Conservation (phyloP, 805 yeast genomes). For the Phaffomyces antillensis region DNA sequence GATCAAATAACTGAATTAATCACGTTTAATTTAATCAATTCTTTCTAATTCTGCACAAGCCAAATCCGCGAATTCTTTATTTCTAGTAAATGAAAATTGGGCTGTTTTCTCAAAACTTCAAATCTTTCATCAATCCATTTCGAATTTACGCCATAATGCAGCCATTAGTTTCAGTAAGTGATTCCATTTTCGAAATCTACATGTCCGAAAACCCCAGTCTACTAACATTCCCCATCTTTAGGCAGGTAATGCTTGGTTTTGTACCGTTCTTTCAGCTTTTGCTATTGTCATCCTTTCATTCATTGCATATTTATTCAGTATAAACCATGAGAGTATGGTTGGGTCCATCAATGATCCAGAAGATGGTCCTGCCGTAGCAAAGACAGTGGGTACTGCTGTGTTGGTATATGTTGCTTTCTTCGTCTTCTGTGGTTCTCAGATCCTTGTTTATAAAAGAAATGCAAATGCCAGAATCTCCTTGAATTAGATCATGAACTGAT, state of each 20-base stretch:
- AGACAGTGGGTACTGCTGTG: conserved; percentile 86
- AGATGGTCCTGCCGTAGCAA: conserved; percentile 90
- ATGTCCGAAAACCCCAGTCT: not conserved
- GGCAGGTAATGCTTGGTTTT: conserved; percentile 90
- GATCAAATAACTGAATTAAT: not conserved
- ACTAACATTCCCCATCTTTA: conserved; percentile 17
- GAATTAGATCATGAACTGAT: not conserved
- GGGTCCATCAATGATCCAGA: conserved; percentile 89
- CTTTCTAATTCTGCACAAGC: not conserved
- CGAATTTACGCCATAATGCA: conserved; percentile 26
- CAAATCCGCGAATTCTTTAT: not conserved
- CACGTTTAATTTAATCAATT: not conserved
- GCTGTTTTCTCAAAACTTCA: too few species aligned
- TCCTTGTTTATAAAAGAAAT: conserved; percentile 51
- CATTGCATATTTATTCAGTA: conserved; percentile 74
- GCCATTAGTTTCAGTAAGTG: conserved; percentile 42
- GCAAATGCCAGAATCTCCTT: conserved; percentile 51
- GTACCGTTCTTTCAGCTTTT: conserved; percentile 88
- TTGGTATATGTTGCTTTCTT: conserved; percentile 74
- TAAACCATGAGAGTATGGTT: conserved; percentile 83
- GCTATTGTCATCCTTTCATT: conserved; percentile 84
- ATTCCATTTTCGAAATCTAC: too few species aligned
- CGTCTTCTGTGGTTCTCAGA: conserved; percentile 85
- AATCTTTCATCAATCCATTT: not conserved
- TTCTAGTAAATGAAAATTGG: too few species aligned